Percentiles rank a stretch among this genome's conserved stretches.
These are phyloP conservation scores for Stropharia rugosoannulata DNA, from an alignment of 768 basidiomycete genomes.

Conservation along the genomic window DNA sequence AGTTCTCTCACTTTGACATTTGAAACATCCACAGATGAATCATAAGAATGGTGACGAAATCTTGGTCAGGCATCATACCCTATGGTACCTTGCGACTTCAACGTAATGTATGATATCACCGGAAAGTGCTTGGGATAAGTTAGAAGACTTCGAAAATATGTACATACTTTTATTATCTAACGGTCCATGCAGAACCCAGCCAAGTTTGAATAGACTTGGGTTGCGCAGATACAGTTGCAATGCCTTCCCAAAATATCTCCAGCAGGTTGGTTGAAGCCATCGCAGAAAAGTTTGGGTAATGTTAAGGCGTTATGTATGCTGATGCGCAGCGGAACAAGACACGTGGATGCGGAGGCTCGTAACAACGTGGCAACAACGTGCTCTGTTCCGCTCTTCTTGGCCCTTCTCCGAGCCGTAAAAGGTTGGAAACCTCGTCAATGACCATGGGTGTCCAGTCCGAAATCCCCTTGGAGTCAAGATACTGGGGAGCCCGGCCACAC, in stretches of 20 bases:
- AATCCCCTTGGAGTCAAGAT: constrained; percentile 14
- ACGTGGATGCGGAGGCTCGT: constrained; percentile 27
- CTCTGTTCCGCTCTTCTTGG: constrained; percentile 34
- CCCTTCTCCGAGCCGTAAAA: constrained; percentile 3
- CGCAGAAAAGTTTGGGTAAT: no score
- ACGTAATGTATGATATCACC: no score
- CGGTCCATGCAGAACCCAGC: background rate
- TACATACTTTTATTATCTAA: constrained; percentile 25
- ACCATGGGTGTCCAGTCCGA: constrained; percentile 14
- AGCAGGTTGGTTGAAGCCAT: background rate
- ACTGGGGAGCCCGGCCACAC: constrained; percentile 18
- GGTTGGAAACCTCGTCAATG: constrained; percentile 11
- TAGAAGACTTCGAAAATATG: constrained; percentile 13
- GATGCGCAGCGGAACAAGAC: constrained; percentile 22
- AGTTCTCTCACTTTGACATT: no score
- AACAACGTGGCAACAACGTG: constrained; percentile 39
- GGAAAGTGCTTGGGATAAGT: no score
- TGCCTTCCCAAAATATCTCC: background rate
- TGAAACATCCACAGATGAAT: no score
- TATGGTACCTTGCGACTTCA: no score
- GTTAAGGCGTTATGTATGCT: background rate
- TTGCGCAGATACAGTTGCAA: constrained; percentile 11
- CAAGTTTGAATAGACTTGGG: background rate
- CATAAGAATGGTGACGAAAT: no score
- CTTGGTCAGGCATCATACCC: no score